Evolutionary conservation across 108 stramenopile species (phyloP).

Genomic region (Discostella pseudostelligera): DNA sequence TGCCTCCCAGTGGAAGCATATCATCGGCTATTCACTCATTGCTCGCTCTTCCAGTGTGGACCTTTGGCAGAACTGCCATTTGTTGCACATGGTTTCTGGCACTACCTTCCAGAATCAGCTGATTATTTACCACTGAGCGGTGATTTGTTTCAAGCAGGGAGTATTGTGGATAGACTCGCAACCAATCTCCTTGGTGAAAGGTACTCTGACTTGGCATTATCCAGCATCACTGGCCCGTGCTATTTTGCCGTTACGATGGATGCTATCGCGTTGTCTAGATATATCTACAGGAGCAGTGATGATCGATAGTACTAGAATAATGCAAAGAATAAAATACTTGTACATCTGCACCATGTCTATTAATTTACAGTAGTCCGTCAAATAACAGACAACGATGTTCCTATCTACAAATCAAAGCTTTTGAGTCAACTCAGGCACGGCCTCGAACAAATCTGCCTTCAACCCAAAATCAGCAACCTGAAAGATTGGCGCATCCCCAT

Average conservation of each 20-base stretch:
- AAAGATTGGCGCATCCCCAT: slow-evolving; percentile 99
- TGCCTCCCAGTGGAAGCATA: too few species aligned
- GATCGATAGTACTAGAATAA: too few species aligned
- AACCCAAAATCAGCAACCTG: slow-evolving; percentile 98
- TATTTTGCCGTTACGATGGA: slow-evolving; percentile 87
- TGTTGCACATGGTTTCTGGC: slow-evolving; percentile 74
- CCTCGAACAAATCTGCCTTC: slow-evolving; percentile 93
- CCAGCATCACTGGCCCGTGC: slow-evolving; percentile 82
- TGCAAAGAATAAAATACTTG: background rate
- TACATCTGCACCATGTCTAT: too few species aligned
- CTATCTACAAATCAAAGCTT: slow-evolving; percentile 55
- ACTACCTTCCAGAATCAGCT: slow-evolving; percentile 57
- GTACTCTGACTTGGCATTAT: slow-evolving; percentile 58
- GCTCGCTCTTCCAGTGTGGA: too few species aligned
- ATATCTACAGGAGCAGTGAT: slow-evolving; percentile 43
- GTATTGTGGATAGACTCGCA: slow-evolving; percentile 18
- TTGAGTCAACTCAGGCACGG: slow-evolving; percentile 94
- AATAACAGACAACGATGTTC: too few species aligned
- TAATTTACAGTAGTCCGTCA: too few species aligned
- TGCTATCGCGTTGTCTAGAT: slow-evolving; percentile 77
- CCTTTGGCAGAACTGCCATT: slow-evolving; percentile 82
- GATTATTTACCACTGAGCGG: slow-evolving; percentile 69
- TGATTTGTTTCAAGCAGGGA: slow-evolving; percentile 9
- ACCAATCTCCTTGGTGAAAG: slow-evolving; percentile 46
- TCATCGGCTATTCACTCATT: too few species aligned